Evolutionary conservation across 805 yeast species (phyloP).

Genomic region (Cyberlindnera galapagoensis): DNA sequence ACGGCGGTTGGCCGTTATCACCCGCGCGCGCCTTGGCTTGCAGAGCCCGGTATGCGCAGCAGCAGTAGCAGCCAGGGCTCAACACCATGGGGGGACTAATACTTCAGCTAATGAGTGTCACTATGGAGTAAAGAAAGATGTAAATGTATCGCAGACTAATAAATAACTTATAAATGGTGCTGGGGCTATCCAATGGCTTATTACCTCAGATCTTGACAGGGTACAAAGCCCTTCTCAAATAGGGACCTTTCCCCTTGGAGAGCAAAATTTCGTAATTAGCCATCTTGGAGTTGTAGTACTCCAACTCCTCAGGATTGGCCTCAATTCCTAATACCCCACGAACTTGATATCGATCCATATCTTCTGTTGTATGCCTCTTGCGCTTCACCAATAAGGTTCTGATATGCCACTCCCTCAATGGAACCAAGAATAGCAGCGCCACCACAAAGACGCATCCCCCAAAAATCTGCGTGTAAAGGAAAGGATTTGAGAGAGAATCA

Average conservation of each 20-base stretch:
- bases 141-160: too few relatives aligned
- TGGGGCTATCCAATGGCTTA: too few relatives aligned
- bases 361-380: slow-evolving; percentile 1
- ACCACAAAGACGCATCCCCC: slow-evolving; percentile 43
- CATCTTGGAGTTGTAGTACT: slow-evolving; percentile 1
- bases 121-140: too few relatives aligned
- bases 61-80: too few relatives aligned
- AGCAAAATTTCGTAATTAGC: slow-evolving; percentile 8
- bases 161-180: too few relatives aligned
- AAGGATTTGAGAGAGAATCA: slow-evolving; percentile 32
- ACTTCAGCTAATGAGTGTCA: too few relatives aligned
- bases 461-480: slow-evolving; percentile 51
- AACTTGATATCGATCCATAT: slow-evolving; percentile 1
- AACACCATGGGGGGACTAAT: too few relatives aligned
- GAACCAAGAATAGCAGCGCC: slow-evolving; percentile 34
- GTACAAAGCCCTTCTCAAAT: slow-evolving; percentile 11
- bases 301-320: slow-evolving; percentile 2
- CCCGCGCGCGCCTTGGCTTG: too few relatives aligned
- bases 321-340: slow-evolving; percentile 1
- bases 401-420: slow-evolving; percentile 46
- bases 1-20: too few relatives aligned
- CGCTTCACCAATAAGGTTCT: slow-evolving; percentile 24
- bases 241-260: slow-evolving; percentile 1
- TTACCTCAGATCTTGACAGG: slow-evolving; percentile 11
- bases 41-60: too few relatives aligned